phyloP scores from a whole-genome alignment of 441 rosid species.

The Mallotus japonicus region DNA sequence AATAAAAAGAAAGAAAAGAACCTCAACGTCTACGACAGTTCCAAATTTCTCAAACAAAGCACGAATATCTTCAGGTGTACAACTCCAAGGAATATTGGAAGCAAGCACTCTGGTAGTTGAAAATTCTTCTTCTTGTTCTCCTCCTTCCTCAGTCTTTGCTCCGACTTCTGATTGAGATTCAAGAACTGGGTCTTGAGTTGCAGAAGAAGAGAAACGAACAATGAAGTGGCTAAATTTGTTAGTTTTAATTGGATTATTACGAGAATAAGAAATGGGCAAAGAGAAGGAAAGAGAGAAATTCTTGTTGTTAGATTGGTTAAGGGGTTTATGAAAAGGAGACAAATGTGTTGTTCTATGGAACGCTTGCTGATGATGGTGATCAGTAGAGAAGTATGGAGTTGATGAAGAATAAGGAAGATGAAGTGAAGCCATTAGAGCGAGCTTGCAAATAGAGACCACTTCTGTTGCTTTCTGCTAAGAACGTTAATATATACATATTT shows the following conservation, averaged over 20 bases:
- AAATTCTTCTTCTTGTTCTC: slow-evolving; percentile 40
- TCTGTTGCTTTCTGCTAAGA: background rate
- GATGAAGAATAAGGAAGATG: slow-evolving; percentile 38
- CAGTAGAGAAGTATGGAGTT: slow-evolving; percentile 21
- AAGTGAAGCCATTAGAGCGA: slow-evolving; percentile 44
- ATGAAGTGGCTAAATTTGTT: slow-evolving; percentile 23
- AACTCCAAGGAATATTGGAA: slow-evolving; percentile 72
- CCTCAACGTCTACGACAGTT: slow-evolving; percentile 73
- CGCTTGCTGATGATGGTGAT: slow-evolving; percentile 20
- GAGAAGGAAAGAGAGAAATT: slow-evolving; percentile 14
- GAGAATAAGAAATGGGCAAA: slow-evolving; percentile 15
- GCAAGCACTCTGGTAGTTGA: slow-evolving; percentile 57
- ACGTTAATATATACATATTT: background rate
- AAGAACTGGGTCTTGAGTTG: slow-evolving; percentile 39
- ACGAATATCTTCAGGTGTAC: slow-evolving; percentile 71
- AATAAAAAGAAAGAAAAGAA: slow-evolving; percentile 20
- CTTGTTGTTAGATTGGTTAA: slow-evolving; percentile 1
- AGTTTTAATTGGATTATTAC: slow-evolving; percentile 22
- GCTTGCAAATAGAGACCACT: too few species aligned
- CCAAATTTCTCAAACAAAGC: slow-evolving; percentile 72
- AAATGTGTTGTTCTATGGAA: slow-evolving; percentile 19
- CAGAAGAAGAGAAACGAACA: slow-evolving; percentile 39
- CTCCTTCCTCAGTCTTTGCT: background rate
- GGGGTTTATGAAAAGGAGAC: slow-evolving; percentile 23
- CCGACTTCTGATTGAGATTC: background rate